Conservation (phyloP, 177 flowering plant genomes). For the Tripterygium wilfordii region DNA sequence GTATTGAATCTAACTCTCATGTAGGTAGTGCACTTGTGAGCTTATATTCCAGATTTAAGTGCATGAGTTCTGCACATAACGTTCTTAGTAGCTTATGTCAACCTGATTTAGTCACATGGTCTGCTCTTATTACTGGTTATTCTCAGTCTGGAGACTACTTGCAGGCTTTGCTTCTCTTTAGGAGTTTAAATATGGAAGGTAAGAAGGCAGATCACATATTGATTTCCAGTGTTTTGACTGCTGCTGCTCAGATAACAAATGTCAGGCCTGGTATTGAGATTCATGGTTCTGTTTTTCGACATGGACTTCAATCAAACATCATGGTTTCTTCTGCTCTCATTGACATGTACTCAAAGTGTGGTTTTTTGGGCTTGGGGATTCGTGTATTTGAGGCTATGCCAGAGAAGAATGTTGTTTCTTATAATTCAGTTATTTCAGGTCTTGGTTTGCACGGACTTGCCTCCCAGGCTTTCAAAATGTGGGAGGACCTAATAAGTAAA, state of each 20-base stretch:
- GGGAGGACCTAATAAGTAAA: conserved; percentile 33
- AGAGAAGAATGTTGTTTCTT: conserved; percentile 33
- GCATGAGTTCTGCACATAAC: conserved; percentile 43
- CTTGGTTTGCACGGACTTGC: conserved; percentile 64
- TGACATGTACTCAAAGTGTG: conserved; percentile 75
- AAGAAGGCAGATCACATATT: conserved; percentile 42
- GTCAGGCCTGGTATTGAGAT: conserved; percentile 43
- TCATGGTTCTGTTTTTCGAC: conserved; percentile 57
- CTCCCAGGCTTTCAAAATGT: conserved; percentile 37
- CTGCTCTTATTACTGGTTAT: conserved; percentile 65
- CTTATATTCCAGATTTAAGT: conserved; percentile 60
- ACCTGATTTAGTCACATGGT: conserved; percentile 78
- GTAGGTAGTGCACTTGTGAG: conserved; percentile 62
- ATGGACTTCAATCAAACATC: conserved; percentile 32
- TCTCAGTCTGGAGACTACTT: conserved; percentile 43
- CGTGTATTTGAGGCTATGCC: conserved; percentile 39
- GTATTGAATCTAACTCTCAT: conserved; percentile 45
- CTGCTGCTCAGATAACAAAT: conserved; percentile 46
- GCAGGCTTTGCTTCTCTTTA: conserved; percentile 37
- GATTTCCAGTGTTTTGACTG: conserved; percentile 47
- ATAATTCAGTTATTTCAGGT: conserved; percentile 51
- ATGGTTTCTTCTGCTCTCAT: conserved; percentile 58
- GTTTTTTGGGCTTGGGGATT: conserved; percentile 39
- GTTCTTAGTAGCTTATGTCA: conserved; percentile 36
- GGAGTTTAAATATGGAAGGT: conserved; percentile 33